Conservation (phyloP, 2,329 filamentous ascomycete species). For the Magnaporthiopsis incrustans region DNA sequence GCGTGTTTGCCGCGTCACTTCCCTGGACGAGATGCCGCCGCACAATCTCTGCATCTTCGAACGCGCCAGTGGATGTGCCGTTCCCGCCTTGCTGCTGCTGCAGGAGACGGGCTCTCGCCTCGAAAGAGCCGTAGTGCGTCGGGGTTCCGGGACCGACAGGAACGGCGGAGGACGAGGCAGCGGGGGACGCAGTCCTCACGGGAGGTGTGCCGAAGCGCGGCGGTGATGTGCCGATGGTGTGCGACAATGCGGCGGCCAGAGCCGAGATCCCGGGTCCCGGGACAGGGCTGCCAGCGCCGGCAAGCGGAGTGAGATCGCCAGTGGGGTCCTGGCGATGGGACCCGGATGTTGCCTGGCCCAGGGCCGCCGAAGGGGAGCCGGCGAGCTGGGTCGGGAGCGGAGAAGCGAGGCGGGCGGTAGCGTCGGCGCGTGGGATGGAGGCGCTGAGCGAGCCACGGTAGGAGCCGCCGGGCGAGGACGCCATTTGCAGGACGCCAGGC, state of each 20-base stretch:
- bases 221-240: constrained; percentile 62
- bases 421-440: constrained; percentile 48
- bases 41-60: constrained; percentile 87
- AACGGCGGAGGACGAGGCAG: constrained; percentile 30
- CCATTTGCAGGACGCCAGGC: constrained; percentile 19
- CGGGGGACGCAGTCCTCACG: constrained; percentile 50
- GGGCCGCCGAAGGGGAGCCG: constrained; percentile 20
- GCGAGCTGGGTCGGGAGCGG: constrained; percentile 38
- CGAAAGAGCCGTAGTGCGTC: constrained; percentile 81
- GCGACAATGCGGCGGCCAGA: constrained; percentile 77
- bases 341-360: constrained; percentile 9
- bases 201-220: constrained; percentile 62
- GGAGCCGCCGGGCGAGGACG: constrained; percentile 41
- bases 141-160: constrained; percentile 33
- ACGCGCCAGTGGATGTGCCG: constrained; percentile 38
- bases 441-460: constrained; percentile 37
- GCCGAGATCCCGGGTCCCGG: constrained; percentile 80
- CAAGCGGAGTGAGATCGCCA: constrained; percentile 52
- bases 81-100: constrained; percentile 29
- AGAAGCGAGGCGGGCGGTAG: constrained; percentile 53
- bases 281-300: constrained; percentile 54
- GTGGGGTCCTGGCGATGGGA: constrained; percentile 36
- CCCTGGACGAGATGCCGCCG: constrained; percentile 80
- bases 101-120: constrained; percentile 49
- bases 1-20: constrained; percentile 40